Conservation (phyloP, 2,329 filamentous ascomycete genomes). For the Aspergillus brunneoviolaceus region DNA sequence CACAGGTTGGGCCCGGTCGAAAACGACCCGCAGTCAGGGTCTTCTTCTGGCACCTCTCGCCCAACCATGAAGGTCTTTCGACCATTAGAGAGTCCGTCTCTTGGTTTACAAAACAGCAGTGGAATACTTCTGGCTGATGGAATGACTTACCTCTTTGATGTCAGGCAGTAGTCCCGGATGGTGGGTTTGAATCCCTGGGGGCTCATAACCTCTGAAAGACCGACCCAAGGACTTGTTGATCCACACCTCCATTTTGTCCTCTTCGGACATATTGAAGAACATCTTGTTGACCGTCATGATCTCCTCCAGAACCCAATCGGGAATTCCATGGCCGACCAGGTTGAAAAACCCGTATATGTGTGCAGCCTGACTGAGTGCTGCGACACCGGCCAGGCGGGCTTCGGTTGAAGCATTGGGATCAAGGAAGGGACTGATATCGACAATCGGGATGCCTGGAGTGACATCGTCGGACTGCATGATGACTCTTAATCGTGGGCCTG, state of each 20-base stretch:
- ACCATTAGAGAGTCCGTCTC: not conserved
- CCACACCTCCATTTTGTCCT: constrained; percentile 11
- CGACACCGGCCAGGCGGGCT: not conserved
- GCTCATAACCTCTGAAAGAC: constrained; percentile 13
- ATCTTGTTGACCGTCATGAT: not conserved
- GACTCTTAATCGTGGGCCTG: too few species aligned
- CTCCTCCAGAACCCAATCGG: constrained; percentile 1
- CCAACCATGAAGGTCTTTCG: not conserved
- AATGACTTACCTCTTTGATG: constrained; percentile 21
- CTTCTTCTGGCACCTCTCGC: not conserved
- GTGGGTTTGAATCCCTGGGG: constrained; percentile 1
- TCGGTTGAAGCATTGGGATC: not conserved
- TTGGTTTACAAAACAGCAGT: not conserved
- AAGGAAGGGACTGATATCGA: not conserved
- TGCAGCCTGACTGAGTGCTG: constrained; percentile 3
- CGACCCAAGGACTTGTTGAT: constrained; percentile 8
- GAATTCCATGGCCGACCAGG: constrained; percentile 32
- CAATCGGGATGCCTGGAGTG: too few species aligned
- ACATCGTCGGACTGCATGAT: too few species aligned
- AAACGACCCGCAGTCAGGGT: constrained; percentile 27
- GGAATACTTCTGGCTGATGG: too few species aligned
- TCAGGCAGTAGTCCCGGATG: constrained; percentile 14
- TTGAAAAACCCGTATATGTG: constrained; percentile 32
- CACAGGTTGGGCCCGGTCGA: constrained; percentile 31
- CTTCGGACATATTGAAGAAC: constrained; percentile 8